Percentiles rank a stretch among this genome's conserved stretches.
phyloP scores from a whole-genome alignment of 441 rosid genomes.

The Manihot esculenta region DNA sequence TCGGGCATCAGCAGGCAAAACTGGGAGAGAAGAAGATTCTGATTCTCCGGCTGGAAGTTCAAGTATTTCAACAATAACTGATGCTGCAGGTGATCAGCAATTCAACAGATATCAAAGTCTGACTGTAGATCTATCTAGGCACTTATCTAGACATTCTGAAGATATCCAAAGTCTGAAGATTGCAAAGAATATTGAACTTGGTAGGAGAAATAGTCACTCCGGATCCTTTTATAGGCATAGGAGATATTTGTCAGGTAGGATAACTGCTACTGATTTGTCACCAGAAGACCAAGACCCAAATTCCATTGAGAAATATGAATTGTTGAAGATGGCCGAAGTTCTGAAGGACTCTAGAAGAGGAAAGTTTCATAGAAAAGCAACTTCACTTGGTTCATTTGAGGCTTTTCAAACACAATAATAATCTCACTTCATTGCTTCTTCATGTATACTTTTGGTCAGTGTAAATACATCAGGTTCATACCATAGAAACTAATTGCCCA shows the following conservation, averaged over 20 bases:
- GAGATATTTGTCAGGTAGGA: conserved; percentile 22
- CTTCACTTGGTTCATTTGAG: conserved; percentile 36
- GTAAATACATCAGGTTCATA: background rate
- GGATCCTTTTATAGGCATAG: conserved; percentile 22
- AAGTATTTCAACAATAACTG: conserved; percentile 25
- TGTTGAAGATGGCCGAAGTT: conserved; percentile 63
- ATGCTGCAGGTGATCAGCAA: conserved; percentile 27
- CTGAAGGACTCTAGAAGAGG: conserved; percentile 37
- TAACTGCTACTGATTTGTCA: conserved; percentile 13
- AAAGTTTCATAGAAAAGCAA: conserved; percentile 41
- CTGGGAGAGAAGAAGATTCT: conserved; percentile 29
- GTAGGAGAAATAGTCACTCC: conserved; percentile 31
- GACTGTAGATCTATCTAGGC: conserved; percentile 30
- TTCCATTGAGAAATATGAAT: conserved; percentile 40
- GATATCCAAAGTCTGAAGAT: conserved; percentile 46
- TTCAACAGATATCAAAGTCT: conserved; percentile 24
- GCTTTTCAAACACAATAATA: background rate
- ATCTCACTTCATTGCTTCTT: conserved; percentile 11
- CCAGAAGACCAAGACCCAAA: conserved; percentile 25
- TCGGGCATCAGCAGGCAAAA: conserved; percentile 32
- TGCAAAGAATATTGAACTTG: conserved; percentile 34
- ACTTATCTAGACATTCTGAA: conserved; percentile 38
- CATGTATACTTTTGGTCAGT: background rate
- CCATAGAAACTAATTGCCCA: conserved; percentile 1
- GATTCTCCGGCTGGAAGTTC: conserved; percentile 40